Evolutionary conservation across 2,329 filamentous ascomycete genomes (phyloP).

Genomic region (Talaromyces amestolkiae): DNA sequence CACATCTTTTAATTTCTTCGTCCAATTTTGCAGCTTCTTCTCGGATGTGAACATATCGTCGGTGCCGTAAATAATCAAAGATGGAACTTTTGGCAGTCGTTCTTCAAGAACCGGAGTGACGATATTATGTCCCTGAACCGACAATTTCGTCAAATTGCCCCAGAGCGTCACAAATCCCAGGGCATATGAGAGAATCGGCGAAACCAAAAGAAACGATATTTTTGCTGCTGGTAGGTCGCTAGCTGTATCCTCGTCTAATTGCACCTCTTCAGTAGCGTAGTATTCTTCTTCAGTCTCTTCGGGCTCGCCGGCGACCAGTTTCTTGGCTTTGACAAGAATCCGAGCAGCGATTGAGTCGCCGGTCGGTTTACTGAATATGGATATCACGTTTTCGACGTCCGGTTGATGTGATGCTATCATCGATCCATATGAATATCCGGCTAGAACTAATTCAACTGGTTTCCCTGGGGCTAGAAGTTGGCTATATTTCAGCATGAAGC

Average conservation of each 20-base stretch:
- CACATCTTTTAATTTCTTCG: conserved; percentile 48
- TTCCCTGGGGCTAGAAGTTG: conserved; percentile 18
- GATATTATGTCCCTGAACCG: conserved; percentile 30
- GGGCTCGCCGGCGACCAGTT: conserved; percentile 58
- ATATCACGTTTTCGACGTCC: conserved; percentile 55
- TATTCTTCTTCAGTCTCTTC: conserved; percentile 13
- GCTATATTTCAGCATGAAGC: conserved; percentile 73
- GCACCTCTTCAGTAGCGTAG: conserved; percentile 2
- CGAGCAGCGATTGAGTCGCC: conserved; percentile 62
- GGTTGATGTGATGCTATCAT: conserved; percentile 75
- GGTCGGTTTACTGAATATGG: conserved; percentile 55
- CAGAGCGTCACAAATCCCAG: conserved; percentile 64
- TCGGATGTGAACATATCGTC: conserved; percentile 70
- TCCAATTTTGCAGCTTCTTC: conserved; percentile 67
- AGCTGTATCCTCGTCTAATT: conserved; percentile 18
- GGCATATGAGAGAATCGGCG: conserved; percentile 58
- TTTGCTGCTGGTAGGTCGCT: conserved; percentile 21
- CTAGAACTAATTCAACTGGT: conserved; percentile 52
- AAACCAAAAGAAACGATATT: conserved; percentile 59
- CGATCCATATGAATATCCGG: conserved; percentile 88
- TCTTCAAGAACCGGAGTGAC: conserved; percentile 51
- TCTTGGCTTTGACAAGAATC: conserved; percentile 67
- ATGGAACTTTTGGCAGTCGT: conserved; percentile 54
- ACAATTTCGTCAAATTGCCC: conserved; percentile 42
- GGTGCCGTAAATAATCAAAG: conserved; percentile 71